These are phyloP conservation scores for Calocybe gambosa DNA, from an alignment of 1,284 basidiomycete species.

Conservation along the genomic window DNA sequence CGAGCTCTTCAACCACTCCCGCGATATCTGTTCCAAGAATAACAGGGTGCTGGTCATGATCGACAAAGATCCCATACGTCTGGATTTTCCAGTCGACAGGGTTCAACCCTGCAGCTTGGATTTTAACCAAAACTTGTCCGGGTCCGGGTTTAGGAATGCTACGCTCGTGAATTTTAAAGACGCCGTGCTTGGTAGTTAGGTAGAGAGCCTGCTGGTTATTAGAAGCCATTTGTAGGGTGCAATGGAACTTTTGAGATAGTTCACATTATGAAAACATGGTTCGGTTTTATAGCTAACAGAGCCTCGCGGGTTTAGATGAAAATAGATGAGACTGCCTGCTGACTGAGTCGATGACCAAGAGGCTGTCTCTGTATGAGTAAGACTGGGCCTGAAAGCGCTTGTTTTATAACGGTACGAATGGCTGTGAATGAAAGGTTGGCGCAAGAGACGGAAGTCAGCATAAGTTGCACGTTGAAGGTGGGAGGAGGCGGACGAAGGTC, in stretches of 20 bases:
- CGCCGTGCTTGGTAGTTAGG: constrained; percentile 14
- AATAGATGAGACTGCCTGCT: background rate
- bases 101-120: constrained; percentile 38
- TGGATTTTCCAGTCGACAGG: constrained; percentile 45
- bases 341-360: background rate
- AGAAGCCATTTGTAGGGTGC: background rate
- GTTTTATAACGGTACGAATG: too few relatives aligned
- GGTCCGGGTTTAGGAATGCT: constrained; percentile 31
- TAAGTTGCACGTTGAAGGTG: too few relatives aligned
- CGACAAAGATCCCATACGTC: constrained; percentile 21
- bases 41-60: constrained; percentile 28
- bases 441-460: too few relatives aligned
- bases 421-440: too few relatives aligned
- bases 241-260: background rate
- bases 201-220: constrained; percentile 20
- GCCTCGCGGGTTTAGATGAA: background rate
- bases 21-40: constrained; percentile 53
- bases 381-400: too few relatives aligned
- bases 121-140: constrained; percentile 39
- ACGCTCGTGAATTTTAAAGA: constrained; percentile 11
- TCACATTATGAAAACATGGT: background rate
- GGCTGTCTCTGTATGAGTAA: too few relatives aligned
- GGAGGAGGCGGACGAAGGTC: too few relatives aligned
- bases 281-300: background rate
- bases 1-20: constrained; percentile 50